phyloP scores from a whole-genome alignment of 2,329 filamentous ascomycete genomes.

The Furcasterigmium furcatum region DNA sequence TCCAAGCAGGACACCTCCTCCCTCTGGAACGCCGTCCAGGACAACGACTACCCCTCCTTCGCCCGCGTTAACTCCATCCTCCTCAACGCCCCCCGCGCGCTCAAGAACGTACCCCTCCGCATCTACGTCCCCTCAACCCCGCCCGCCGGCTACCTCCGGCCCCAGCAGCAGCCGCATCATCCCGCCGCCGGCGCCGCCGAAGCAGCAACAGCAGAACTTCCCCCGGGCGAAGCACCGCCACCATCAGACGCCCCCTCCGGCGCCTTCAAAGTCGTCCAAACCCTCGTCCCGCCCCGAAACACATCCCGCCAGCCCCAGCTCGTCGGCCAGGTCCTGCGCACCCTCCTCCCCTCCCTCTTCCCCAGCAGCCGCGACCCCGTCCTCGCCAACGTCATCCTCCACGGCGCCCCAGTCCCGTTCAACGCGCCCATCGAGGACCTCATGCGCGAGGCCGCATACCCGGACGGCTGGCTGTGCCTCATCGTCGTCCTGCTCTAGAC shows the following conservation, averaged over 20 bases:
- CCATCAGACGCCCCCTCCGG: conserved; percentile 35
- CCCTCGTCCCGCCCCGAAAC: conserved; percentile 56
- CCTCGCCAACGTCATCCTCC: conserved; percentile 78
- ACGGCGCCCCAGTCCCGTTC: conserved; percentile 83
- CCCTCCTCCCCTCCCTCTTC: conserved; percentile 76
- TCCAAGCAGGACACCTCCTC: conserved; percentile 80
- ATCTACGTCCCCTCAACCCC: conserved; percentile 77
- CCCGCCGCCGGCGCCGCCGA: conserved; percentile 9
- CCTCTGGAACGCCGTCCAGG: conserved; percentile 77
- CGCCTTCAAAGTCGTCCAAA: conserved; percentile 72
- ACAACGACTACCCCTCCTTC: conserved; percentile 73
- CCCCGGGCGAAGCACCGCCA: conserved; percentile 6
- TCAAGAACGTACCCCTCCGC: conserved; percentile 83
- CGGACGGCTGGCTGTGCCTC: conserved; percentile 88
- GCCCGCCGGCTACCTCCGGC: conserved; percentile 16
- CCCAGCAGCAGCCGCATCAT: conserved; percentile 22
- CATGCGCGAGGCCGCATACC: conserved; percentile 78
- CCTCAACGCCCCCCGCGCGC: conserved; percentile 68
- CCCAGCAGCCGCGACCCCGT: conserved; percentile 82
- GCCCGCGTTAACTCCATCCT: conserved; percentile 72
- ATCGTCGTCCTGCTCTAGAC: conserved; percentile 67
- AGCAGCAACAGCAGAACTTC: not conserved
- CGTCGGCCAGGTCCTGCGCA: conserved; percentile 74
- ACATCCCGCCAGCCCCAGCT: conserved; percentile 39
- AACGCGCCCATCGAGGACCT: conserved; percentile 76